phyloP scores from a whole-genome alignment of 371 early-diverging fungal genomes.

The Mortierella sp. region DNA sequence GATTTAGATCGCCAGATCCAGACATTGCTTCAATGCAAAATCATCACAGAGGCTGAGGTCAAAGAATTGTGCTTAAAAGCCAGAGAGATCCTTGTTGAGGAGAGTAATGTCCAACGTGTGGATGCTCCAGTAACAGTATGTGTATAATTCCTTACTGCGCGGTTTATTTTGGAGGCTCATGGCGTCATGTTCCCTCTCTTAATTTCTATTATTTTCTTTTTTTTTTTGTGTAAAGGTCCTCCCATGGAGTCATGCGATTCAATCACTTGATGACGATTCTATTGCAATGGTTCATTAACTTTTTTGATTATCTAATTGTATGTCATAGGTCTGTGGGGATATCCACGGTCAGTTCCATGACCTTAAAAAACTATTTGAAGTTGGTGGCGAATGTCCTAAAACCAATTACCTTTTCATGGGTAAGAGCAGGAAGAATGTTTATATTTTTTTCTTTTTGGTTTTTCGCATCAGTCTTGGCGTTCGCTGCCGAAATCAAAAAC shows the following conservation, averaged over 20 bases:
- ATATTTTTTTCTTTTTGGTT: not conserved
- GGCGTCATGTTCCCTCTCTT: too few species aligned
- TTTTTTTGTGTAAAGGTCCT: not conserved
- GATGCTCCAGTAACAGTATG: conserved; percentile 97
- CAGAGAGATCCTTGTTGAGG: conserved; percentile 94
- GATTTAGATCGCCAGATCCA: conserved; percentile 82
- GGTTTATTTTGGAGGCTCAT: conserved; percentile 1
- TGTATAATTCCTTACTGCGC: conserved; percentile 2
- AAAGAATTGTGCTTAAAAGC: conserved; percentile 94
- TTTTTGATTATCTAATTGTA: not conserved
- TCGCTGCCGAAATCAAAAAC: not conserved
- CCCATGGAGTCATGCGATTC: not conserved
- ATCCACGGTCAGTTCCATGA: conserved; percentile 99
- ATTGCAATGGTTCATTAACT: too few species aligned
- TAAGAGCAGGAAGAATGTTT: conserved; percentile 38
- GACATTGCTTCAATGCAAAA: conserved; percentile 89
- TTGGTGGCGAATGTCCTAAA: conserved; percentile 97
- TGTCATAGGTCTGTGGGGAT: conserved; percentile 94
- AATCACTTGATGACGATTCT: too few species aligned
- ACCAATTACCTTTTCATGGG: conserved; percentile 99
- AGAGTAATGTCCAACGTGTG: conserved; percentile 95
- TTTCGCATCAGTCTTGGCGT: not conserved
- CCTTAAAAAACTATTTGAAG: conserved; percentile 94
- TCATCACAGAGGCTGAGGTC: conserved; percentile 93
- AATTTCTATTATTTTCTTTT: not conserved